A percentile compares a stretch with the other conserved stretches of the same genome.
Conservation (phyloP, 1,139 yeast genomes). For the Trichomonascaceae sp. region DNA sequence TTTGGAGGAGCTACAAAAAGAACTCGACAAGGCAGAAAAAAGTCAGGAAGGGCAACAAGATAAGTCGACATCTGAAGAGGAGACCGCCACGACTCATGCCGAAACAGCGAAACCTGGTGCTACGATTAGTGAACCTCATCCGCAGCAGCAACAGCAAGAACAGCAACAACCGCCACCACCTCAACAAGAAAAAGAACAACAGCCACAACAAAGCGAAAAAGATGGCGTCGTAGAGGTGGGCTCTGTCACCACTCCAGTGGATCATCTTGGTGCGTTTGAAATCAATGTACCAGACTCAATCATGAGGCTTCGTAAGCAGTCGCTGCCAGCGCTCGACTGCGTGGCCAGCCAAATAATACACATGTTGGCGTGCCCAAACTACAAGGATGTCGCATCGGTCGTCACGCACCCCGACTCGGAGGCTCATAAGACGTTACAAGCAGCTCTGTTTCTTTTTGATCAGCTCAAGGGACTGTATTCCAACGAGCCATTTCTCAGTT, state of each 20-base stretch:
- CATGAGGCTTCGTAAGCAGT: conserved; percentile 43
- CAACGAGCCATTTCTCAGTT: conserved; percentile 9
- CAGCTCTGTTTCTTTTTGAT: conserved; percentile 61
- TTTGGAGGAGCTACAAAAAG: not conserved
- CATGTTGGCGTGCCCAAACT: conserved; percentile 50
- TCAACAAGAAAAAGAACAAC: no score
- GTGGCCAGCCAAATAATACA: conserved; percentile 62
- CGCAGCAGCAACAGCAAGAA: not conserved
- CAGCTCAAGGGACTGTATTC: conserved; percentile 29
- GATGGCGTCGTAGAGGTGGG: no score
- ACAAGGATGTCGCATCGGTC: conserved; percentile 57
- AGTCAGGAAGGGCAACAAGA: not conserved
- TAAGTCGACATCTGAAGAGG: not conserved
- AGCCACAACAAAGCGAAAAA: no score
- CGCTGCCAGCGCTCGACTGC: conserved; percentile 63
- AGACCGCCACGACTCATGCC: not conserved
- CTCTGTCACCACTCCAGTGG: not conserved
- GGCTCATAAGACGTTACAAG: conserved; percentile 62
- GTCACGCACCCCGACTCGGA: conserved; percentile 62
- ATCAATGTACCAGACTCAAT: not conserved
- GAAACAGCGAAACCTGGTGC: not conserved
- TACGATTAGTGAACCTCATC: not conserved
- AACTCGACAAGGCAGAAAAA: not conserved
- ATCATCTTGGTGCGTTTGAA: not conserved
- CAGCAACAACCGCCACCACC: not conserved